Percentiles rank a stretch among this genome's conserved stretches.
Evolutionary conservation across 768 basidiomycete species (phyloP).

Genomic region (Arthromyces matolae): DNA sequence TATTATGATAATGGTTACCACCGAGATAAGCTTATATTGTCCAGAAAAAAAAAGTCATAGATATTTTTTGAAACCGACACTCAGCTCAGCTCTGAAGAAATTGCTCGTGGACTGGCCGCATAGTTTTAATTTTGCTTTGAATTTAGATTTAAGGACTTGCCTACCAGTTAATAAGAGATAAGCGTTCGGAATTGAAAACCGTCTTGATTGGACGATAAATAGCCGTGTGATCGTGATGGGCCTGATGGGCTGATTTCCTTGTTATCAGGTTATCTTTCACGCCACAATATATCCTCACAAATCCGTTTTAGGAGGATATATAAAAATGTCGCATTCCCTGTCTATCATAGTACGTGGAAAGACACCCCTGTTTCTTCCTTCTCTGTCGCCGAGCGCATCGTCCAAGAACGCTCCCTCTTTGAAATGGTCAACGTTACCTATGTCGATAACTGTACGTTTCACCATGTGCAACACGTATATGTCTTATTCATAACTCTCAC

Average conservation of each 20-base stretch:
- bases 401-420: background rate
- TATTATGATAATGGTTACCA: too few species aligned
- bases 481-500: background rate
- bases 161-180: too few species aligned
- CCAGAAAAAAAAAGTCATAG: too few species aligned
- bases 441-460: slow-evolving; percentile 22
- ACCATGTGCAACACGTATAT: too few species aligned
- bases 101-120: too few species aligned
- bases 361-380: background rate
- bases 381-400: background rate
- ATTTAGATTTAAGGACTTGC: too few species aligned
- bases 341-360: background rate
- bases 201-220: slow-evolving; percentile 17
- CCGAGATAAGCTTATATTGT: too few species aligned
- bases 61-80: too few species aligned
- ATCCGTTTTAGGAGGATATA: slow-evolving; percentile 2
- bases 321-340: slow-evolving; percentile 5
- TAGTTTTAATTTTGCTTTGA: too few species aligned
- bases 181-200: too few species aligned
- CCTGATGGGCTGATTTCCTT: too few species aligned
- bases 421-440: slow-evolving; percentile 32
- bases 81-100: too few species aligned
- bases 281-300: slow-evolving; percentile 9
- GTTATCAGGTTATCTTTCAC: slow-evolving; percentile 9
- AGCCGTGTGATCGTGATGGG: slow-evolving; percentile 9